phyloP scores from a whole-genome alignment of 371 early-diverging fungal species.

The Apophysomyces ossiformis region DNA sequence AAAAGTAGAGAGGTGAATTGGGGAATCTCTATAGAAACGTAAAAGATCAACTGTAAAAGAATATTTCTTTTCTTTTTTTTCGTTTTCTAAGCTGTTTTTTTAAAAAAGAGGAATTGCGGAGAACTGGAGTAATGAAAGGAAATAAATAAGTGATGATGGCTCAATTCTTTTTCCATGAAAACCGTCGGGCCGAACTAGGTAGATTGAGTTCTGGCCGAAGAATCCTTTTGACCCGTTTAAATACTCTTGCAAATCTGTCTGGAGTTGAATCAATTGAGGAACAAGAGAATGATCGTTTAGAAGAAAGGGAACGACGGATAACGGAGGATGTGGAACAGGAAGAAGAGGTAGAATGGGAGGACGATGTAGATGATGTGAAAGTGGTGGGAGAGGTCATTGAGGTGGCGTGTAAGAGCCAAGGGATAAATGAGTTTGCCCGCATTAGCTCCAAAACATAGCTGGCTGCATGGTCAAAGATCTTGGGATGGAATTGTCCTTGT shows the following conservation, averaged over 20 bases:
- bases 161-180: conserved; percentile 5
- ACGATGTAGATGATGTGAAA: not conserved
- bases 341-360: not conserved
- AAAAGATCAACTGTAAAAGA: too few relatives aligned
- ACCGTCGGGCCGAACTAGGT: not conserved
- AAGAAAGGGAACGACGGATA: conserved; percentile 1
- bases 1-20: not conserved
- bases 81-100: too few relatives aligned
- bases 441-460: conserved; percentile 40
- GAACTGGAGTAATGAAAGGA: too few relatives aligned
- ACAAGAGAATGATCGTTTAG: not conserved
- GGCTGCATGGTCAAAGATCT: conserved; percentile 35
- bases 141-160: too few relatives aligned
- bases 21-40: too few relatives aligned
- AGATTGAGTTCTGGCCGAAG: not conserved
- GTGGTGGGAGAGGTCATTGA: not conserved
- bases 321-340: not conserved
- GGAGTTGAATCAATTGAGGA: not conserved
- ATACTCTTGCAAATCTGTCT: not conserved
- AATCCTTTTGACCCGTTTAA: not conserved
- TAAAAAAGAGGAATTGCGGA: too few relatives aligned
- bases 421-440: conserved; percentile 46
- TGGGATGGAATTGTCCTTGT: conserved; percentile 42
- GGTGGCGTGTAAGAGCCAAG: conserved; percentile 20
- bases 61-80: too few relatives aligned